phyloP scores from a whole-genome alignment of 805 yeast genomes.

The Blastobotrys robertii region DNA sequence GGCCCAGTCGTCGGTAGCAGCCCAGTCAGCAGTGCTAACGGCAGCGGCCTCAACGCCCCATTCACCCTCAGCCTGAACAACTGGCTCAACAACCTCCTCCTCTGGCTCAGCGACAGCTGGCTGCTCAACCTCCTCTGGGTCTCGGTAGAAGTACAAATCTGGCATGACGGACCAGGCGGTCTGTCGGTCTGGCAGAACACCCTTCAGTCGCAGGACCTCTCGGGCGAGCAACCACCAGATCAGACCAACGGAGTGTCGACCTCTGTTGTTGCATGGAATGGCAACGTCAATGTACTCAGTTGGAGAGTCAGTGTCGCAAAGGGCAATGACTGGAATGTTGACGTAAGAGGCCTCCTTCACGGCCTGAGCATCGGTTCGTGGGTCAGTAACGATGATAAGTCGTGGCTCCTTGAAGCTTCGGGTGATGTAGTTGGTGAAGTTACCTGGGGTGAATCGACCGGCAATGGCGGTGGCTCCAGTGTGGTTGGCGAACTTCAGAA shows the following conservation, averaged over 20 bases:
- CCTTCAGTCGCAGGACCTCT: constrained; percentile 98
- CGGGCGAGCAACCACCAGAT: constrained; percentile 99
- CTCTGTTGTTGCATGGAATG: constrained; percentile 99
- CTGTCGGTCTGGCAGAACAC: constrained; percentile 90
- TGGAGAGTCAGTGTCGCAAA: constrained; percentile 98
- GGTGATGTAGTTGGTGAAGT: constrained; percentile 99
- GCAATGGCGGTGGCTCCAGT: constrained; percentile 99
- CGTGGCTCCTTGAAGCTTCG: constrained; percentile 99
- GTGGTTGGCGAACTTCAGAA: constrained; percentile 98
- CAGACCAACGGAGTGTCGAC: constrained; percentile 99
- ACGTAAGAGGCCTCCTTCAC: constrained; percentile 99
- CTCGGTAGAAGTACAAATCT: constrained; percentile 99
- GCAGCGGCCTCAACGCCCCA: constrained; percentile 28
- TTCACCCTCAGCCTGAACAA: constrained; percentile 45
- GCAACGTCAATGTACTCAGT: constrained; percentile 98
- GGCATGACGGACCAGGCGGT: constrained; percentile 99
- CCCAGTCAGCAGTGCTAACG: constrained; percentile 48
- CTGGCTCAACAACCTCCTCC: constrained; percentile 69
- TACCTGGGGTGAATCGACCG: constrained; percentile 99
- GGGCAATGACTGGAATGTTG: constrained; percentile 99
- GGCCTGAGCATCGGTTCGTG: constrained; percentile 99
- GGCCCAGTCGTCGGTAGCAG: constrained; percentile 38
- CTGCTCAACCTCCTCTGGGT: constrained; percentile 96
- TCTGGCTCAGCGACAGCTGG: constrained; percentile 59
- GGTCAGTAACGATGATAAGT: constrained; percentile 97